These are phyloP conservation scores for Nepenthes mirabilis DNA, from an alignment of 148 eudicot species.

Conservation along the genomic window DNA sequence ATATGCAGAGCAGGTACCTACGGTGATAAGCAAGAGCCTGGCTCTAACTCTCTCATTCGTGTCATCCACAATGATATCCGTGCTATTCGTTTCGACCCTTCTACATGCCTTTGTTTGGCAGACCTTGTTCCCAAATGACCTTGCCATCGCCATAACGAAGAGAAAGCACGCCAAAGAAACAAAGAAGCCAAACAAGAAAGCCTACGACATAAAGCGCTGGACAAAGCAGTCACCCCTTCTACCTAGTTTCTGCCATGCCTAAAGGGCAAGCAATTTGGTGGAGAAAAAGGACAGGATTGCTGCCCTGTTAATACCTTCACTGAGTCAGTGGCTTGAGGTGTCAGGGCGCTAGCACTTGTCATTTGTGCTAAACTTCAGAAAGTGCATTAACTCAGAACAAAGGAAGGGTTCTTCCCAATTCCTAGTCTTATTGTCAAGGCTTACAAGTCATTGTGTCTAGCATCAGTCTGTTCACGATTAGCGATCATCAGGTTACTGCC, in stretches of 20 bases:
- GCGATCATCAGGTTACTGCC: too few species aligned
- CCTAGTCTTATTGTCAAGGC: too few species aligned
- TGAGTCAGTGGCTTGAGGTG: too few species aligned
- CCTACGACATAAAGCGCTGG: conserved; percentile 66
- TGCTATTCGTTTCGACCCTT: conserved; percentile 58
- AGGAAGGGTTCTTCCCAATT: too few species aligned
- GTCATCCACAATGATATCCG: conserved; percentile 75
- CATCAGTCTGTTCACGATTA: too few species aligned
- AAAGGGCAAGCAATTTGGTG: conserved; percentile 26
- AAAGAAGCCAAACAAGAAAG: conserved; percentile 32
- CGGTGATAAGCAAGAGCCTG: conserved; percentile 43
- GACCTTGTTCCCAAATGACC: conserved; percentile 83
- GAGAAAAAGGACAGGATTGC: conserved; percentile 2
- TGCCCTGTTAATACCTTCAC: too few species aligned
- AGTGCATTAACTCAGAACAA: too few species aligned
- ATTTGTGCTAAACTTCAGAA: too few species aligned
- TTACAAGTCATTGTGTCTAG: too few species aligned
- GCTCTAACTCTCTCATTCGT: conserved; percentile 62
- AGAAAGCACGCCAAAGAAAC: conserved; percentile 32
- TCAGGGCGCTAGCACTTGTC: too few species aligned
- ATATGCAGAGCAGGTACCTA: conserved; percentile 70
- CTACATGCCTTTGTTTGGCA: conserved; percentile 80
- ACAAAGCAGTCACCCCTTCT: conserved; percentile 57
- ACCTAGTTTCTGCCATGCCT: conserved; percentile 47
- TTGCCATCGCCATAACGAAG: conserved; percentile 89